A percentile compares a stretch with the other conserved stretches of the same genome.
These are phyloP conservation scores for Boletus coccyginus DNA, from an alignment of 768 basidiomycete species.

Conservation along the genomic window DNA sequence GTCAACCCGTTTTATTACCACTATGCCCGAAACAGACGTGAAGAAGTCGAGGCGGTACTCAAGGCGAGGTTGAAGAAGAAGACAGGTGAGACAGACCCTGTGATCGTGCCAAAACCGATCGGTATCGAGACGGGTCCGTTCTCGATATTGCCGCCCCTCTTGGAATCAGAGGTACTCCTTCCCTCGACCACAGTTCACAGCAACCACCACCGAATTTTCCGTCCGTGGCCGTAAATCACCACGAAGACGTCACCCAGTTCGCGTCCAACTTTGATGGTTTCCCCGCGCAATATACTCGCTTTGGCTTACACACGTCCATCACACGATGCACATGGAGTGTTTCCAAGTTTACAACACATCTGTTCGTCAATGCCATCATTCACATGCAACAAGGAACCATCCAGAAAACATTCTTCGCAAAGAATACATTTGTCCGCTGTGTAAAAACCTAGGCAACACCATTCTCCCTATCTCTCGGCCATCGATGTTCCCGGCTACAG, in stretches of 20 bases:
- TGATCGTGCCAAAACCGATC: conserved; percentile 74
- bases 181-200: conserved; percentile 56
- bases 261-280: conserved; percentile 74
- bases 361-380: conserved; percentile 81
- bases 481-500: conserved; percentile 42
- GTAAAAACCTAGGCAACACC: conserved; percentile 94
- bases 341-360: conserved; percentile 88
- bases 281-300: conserved; percentile 66
- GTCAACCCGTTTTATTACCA: conserved; percentile 97
- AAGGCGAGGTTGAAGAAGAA: conserved; percentile 65
- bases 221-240: conserved; percentile 15
- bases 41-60: conserved; percentile 82
- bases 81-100: conserved; percentile 57
- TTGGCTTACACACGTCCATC: conserved; percentile 87
- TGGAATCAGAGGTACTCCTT: conserved; percentile 67
- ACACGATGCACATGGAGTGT: conserved; percentile 96
- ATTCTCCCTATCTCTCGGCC: conserved; percentile 77
- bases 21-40: conserved; percentile 89
- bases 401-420: conserved; percentile 92
- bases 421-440: conserved; percentile 95
- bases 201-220: conserved; percentile 35
- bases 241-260: conserved; percentile 36
- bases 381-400: conserved; percentile 89
- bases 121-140: conserved; percentile 69
- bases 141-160: conserved; percentile 54